Percentiles rank a stretch among this genome's conserved stretches.
Evolutionary conservation across 441 rosid species (phyloP).

Genomic region (Populus hybrid): DNA sequence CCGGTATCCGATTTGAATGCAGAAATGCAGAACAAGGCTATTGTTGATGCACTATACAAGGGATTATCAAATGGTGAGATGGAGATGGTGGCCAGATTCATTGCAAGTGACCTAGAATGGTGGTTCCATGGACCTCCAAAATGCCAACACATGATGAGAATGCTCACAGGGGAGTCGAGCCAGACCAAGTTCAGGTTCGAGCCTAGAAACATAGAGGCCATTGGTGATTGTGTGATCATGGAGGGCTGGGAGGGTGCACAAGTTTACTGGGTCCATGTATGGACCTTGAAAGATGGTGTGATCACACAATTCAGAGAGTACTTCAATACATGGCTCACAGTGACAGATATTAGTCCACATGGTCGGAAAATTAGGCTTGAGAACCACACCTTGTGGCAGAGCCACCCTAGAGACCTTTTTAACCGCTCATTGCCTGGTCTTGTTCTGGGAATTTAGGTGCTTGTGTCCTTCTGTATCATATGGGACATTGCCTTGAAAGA

Average conservation of each 20-base stretch:
- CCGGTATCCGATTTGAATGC: neutral
- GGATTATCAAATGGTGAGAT: conserved; percentile 41
- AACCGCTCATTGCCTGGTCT: conserved; percentile 65
- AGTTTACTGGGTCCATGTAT: conserved; percentile 83
- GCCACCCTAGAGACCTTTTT: conserved; percentile 55
- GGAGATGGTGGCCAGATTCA: conserved; percentile 29
- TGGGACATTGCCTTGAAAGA: too few species aligned
- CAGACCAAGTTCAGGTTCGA: conserved; percentile 46
- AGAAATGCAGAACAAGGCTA: conserved; percentile 27
- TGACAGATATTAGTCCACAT: conserved; percentile 41
- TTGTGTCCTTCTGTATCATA: too few species aligned
- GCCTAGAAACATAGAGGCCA: conserved; percentile 53
- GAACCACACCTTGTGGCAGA: conserved; percentile 62
- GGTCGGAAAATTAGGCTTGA: conserved; percentile 31
- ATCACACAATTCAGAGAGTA: conserved; percentile 75
- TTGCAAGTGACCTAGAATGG: conserved; percentile 79
- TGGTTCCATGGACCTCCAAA: conserved; percentile 91
- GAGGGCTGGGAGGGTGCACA: conserved; percentile 85
- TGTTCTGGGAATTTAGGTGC: conserved; percentile 49
- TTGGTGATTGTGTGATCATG: conserved; percentile 57
- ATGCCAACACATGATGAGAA: conserved; percentile 76
- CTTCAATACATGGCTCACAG: conserved; percentile 77
- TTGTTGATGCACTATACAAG: conserved; percentile 48
- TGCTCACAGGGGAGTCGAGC: conserved; percentile 63
- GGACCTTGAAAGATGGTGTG: conserved; percentile 57